Evolutionary conservation across 169 alveolate species (phyloP).

Genomic region (Nephromyces sp.): DNA sequence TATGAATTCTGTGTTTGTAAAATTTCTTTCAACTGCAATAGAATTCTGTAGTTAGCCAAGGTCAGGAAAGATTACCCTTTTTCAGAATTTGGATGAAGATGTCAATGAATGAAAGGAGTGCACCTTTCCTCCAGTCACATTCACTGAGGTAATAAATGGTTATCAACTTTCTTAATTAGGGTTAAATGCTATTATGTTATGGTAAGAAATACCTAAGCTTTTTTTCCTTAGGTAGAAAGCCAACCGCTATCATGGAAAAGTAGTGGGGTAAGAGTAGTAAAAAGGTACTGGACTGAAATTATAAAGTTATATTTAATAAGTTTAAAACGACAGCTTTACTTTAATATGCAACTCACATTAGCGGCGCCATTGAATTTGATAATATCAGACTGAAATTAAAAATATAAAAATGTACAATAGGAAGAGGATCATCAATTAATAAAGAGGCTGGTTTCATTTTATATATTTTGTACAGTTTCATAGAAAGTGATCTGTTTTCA

Average conservation of each 20-base stretch:
- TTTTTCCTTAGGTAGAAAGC: conserved; percentile 36
- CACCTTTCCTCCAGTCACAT: conserved; percentile 46
- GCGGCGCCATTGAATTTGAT: conserved; percentile 35
- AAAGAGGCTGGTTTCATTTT: not conserved
- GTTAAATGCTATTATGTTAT: too few species aligned
- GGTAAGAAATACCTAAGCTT: conserved; percentile 10
- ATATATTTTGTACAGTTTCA: not conserved
- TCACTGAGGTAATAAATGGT: conserved; percentile 10
- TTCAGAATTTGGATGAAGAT: conserved; percentile 43
- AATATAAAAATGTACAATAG: not conserved
- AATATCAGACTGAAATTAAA: conserved; percentile 6
- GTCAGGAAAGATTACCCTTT: too few species aligned
- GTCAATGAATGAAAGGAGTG: conserved; percentile 39
- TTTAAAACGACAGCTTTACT: not conserved
- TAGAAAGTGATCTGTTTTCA: not conserved
- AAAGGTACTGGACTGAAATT: conserved; percentile 40
- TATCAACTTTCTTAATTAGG: too few species aligned
- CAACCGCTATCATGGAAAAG: conserved; percentile 48
- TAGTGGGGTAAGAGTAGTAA: conserved; percentile 47
- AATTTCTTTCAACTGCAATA: too few species aligned
- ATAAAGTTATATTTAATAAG: not conserved
- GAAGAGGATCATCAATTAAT: not conserved
- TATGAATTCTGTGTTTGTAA: too few species aligned
- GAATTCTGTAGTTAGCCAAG: too few species aligned
- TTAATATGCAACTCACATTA: not conserved